Conservation (phyloP, 148 eudicot species). For the Nyssa sinensis region DNA sequence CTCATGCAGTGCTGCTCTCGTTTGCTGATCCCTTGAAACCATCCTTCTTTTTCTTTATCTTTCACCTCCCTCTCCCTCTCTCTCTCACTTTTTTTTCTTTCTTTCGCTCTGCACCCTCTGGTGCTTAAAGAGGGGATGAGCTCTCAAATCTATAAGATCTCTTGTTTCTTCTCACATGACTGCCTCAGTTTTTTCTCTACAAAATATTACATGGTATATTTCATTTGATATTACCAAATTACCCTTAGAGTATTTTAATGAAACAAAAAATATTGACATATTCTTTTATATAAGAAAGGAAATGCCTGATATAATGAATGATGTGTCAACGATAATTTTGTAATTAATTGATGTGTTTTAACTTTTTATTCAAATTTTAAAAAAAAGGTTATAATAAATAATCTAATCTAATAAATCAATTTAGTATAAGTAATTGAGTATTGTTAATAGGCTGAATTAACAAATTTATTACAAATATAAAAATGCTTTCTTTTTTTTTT, state of each 20-base stretch:
- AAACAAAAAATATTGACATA: too few species aligned
- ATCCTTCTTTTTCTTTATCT: slow-evolving; percentile 18
- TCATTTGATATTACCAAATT: slow-evolving; percentile 22
- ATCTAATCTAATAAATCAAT: too few species aligned
- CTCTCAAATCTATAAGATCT: slow-evolving; percentile 57
- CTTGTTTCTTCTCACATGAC: slow-evolving; percentile 54
- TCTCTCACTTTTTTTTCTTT: slow-evolving; percentile 20
- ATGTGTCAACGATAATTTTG: too few species aligned
- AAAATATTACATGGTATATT: slow-evolving; percentile 1
- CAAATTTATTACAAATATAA: too few species aligned
- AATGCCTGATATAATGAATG: too few species aligned
- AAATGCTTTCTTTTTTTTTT: too few species aligned
- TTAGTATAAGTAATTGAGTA: too few species aligned
- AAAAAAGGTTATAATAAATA: too few species aligned
- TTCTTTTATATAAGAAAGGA: too few species aligned
- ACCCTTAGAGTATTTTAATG: slow-evolving; percentile 20
- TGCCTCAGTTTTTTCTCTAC: slow-evolving; percentile 18
- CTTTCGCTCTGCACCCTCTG: slow-evolving; percentile 20
- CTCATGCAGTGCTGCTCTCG: slow-evolving; percentile 73
- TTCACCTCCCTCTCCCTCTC: slow-evolving; percentile 5
- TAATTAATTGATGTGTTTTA: too few species aligned
- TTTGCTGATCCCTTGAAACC: slow-evolving; percentile 81
- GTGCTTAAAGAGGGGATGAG: slow-evolving; percentile 36
- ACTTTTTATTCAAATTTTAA: too few species aligned
- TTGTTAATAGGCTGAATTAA: too few species aligned